A percentile compares a stretch with the other conserved stretches of the same genome.
phyloP scores from a whole-genome alignment of 768 basidiomycete genomes.

The Pulveroboletus ravenelii region DNA sequence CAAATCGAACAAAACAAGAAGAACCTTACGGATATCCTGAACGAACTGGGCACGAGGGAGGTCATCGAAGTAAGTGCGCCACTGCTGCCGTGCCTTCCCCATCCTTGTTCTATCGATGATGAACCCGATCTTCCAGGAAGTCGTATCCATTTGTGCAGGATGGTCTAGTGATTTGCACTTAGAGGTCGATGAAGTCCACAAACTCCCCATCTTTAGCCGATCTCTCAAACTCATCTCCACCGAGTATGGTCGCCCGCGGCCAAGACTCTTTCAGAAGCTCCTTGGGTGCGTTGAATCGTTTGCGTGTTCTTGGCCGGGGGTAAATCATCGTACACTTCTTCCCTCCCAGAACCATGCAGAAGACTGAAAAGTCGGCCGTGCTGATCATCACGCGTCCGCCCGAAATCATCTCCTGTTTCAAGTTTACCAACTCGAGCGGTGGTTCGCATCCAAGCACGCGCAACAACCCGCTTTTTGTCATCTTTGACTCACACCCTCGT shows the following conservation, averaged over 20 bases:
- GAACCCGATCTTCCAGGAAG: slow-evolving; percentile 38
- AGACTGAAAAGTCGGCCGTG: slow-evolving; percentile 26
- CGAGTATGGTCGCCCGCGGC: slow-evolving; percentile 35
- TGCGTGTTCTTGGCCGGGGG: background rate
- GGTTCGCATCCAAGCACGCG: background rate
- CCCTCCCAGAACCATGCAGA: slow-evolving; percentile 23
- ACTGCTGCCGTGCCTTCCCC: background rate
- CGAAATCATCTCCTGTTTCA: slow-evolving; percentile 58
- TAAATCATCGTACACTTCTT: background rate
- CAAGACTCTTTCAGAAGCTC: slow-evolving; percentile 34
- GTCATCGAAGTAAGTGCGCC: slow-evolving; percentile 23
- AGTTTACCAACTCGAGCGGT: slow-evolving; percentile 16
- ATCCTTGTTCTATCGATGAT: background rate
- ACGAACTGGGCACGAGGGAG: slow-evolving; percentile 20
- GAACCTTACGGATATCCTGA: slow-evolving; percentile 13
- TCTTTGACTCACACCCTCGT: slow-evolving; percentile 68
- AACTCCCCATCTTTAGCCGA: slow-evolving; percentile 45
- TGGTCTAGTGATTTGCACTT: slow-evolving; percentile 53
- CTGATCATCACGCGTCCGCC: slow-evolving; percentile 66
- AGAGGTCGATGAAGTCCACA: slow-evolving; percentile 51
- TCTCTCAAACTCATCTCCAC: slow-evolving; percentile 34
- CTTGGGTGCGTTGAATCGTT: slow-evolving; percentile 20
- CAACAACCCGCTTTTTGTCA: slow-evolving; percentile 40
- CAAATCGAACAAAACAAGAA: slow-evolving; percentile 14
- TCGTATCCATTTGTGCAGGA: slow-evolving; percentile 49